Evolutionary conservation across 306 rosid genomes (phyloP).

Genomic region (Prunus dulcis): DNA sequence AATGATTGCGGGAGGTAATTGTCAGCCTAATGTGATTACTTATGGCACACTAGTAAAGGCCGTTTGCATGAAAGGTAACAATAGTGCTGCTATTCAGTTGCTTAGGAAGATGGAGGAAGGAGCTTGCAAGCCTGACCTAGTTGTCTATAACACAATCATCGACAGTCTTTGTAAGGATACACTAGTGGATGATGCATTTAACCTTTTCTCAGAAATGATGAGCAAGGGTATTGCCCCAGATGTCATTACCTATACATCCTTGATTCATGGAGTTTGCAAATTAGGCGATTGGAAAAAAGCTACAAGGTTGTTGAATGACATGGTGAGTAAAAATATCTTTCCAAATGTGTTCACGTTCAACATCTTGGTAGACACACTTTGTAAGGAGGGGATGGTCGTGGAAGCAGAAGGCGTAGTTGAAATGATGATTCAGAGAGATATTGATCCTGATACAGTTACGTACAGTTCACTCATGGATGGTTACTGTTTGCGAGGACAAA

Average conservation of each 20-base stretch:
- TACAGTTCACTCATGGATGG: no score
- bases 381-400: no score
- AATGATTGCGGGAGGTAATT: slow-evolving; percentile 8
- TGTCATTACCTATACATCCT: neutral
- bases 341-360: fast-evolving
- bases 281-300: neutral
- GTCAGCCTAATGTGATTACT: slow-evolving; percentile 9
- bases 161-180: slow-evolving; percentile 35
- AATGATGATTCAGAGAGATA: no score
- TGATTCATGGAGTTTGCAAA: neutral
- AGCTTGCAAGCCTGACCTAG: slow-evolving; percentile 3
- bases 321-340: no score
- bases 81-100: slow-evolving; percentile 3
- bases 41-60: slow-evolving; percentile 26
- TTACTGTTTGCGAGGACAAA: no score
- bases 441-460: no score
- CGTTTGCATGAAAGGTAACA: slow-evolving; percentile 29
- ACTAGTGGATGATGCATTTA: slow-evolving; percentile 21
- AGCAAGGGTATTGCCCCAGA: neutral
- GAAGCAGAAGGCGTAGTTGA: no score
- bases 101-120: slow-evolving; percentile 22
- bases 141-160: slow-evolving; percentile 24
- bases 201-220: slow-evolving; percentile 28
- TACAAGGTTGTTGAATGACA: no score
- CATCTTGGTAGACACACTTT: no score